Base-by-base conservation (phyloP, 2,329 filamentous ascomycete genomes). In the Pseudogymnoascus sp. region DNA sequence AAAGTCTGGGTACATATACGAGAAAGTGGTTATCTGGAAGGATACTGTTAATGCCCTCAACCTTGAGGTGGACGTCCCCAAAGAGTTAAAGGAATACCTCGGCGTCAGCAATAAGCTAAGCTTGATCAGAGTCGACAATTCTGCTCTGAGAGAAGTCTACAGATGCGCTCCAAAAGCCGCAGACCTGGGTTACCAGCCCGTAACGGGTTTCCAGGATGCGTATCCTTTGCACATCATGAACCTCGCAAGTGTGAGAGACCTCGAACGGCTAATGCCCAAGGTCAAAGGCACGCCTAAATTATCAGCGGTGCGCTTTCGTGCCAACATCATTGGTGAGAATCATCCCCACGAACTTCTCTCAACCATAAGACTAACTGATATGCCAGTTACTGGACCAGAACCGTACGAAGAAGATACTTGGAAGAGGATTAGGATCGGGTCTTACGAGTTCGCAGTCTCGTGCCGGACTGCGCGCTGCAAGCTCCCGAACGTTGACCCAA, bases 201-300 rank as follows among this genome's bases (percentile, higher is more conserved):
- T 83, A 5, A 80, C 87, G 10, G 85, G 85, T 59, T 89, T 90
- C 70, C 84, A 87, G 64, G 88, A 91, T 71, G 84, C 84, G 83
- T 90, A 88, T 70, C 87, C 88, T 1, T 75, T 92, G 13, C 85
- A 89, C 66, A 74, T 92, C 42, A 74, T 90, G 60, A 89, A 83
- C 66, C 72, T 90, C 15, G 79, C 80, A 52, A 88, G 85, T 65
- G 77, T 90, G 21, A 80, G 81, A 58, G 80, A 85, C 58, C 78
- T 89, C 27, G 82, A 85, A 63, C 73, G 76, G 1, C 76, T 82
- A 55, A 78, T 89, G 6, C 77, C 80, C 1, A 80, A 79, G 66
- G 79, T 79, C 59, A 74, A 78, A 25, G 69, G 69, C 5, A 70
- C 81, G 15, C 76, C 78, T 29, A 74, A 79, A 29, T 77, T 91